Percentiles rank a stretch among this genome's conserved stretches.
These are phyloP conservation scores for Phylloporus arenicola DNA, from an alignment of 768 basidiomycete genomes.

Conservation along the genomic window DNA sequence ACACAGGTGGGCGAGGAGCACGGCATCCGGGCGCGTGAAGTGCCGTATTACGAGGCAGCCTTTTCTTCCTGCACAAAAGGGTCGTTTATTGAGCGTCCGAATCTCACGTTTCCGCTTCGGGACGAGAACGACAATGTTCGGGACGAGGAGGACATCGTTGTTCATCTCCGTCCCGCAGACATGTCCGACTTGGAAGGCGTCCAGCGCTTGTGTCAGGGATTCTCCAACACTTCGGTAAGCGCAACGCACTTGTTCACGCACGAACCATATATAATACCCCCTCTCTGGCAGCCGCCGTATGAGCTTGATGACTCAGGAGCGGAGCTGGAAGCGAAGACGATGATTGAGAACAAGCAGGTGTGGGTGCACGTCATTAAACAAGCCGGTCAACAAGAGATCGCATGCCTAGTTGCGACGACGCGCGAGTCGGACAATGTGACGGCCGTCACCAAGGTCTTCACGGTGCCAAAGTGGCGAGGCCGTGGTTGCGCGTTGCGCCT, in stretches of 20 bases:
- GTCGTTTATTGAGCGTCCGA: conserved; percentile 27
- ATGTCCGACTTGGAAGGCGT: conserved; percentile 30
- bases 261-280: neutral
- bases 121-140: neutral
- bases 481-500: conserved; percentile 55
- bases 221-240: conserved; percentile 57
- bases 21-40: conserved; percentile 23
- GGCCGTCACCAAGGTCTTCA: conserved; percentile 68
- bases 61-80: conserved; percentile 48
- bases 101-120: neutral
- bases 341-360: conserved; percentile 44
- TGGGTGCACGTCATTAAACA: conserved; percentile 53
- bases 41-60: conserved; percentile 59
- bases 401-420: conserved; percentile 65
- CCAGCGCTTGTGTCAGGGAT: conserved; percentile 46
- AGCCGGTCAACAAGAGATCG: conserved; percentile 35
- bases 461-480: conserved; percentile 44
- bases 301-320: conserved; percentile 40
- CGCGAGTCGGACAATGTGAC: conserved; percentile 50
- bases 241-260: too few relatives aligned
- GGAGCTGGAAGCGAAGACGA: conserved; percentile 41
- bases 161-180: conserved; percentile 32
- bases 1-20: conserved; percentile 21
- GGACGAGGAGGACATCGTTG: conserved; percentile 9
- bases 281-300: conserved; percentile 47